Conservation (phyloP, 352 stramenopile genomes). For the Phytopythium cucurbitacearum region DNA sequence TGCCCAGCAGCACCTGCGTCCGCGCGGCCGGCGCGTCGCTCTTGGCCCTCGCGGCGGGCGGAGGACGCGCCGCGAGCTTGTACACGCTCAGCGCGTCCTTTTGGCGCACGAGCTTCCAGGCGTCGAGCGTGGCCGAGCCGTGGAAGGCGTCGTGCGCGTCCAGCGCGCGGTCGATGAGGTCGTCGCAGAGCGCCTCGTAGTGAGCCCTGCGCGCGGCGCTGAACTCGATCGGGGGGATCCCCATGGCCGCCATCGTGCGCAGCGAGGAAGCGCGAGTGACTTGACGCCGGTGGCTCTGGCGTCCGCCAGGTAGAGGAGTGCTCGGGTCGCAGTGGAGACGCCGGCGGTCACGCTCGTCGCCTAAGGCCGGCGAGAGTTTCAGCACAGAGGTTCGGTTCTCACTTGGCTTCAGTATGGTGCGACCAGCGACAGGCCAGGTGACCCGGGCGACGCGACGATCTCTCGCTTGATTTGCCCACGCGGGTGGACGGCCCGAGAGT, state of each 20-base stretch:
- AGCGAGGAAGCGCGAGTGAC: background rate
- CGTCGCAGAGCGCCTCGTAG: constrained; percentile 47
- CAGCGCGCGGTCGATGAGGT: constrained; percentile 54
- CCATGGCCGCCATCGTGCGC: constrained; percentile 7
- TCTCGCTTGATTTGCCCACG: no score
- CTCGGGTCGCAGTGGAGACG: no score
- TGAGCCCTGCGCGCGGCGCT: constrained; percentile 23
- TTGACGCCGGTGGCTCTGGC: background rate
- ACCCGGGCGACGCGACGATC: no score
- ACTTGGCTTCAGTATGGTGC: no score
- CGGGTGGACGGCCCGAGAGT: no score
- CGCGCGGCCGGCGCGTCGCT: background rate
- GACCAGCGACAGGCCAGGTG: no score
- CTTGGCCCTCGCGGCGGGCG: no score
- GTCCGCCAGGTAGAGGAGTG: no score
- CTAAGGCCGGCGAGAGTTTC: no score
- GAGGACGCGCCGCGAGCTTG: constrained; percentile 3
- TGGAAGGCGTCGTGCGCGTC: constrained; percentile 57
- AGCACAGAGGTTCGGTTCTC: no score
- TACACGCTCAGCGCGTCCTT: constrained; percentile 60
- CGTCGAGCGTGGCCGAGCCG: constrained; percentile 19
- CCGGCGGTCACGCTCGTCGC: no score
- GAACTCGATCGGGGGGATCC: constrained; percentile 34
- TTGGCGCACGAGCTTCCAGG: constrained; percentile 56
- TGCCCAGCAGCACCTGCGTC: constrained; percentile 27